phyloP scores from a whole-genome alignment of 140 eudicot species.

The Cichorium intybus region DNA sequence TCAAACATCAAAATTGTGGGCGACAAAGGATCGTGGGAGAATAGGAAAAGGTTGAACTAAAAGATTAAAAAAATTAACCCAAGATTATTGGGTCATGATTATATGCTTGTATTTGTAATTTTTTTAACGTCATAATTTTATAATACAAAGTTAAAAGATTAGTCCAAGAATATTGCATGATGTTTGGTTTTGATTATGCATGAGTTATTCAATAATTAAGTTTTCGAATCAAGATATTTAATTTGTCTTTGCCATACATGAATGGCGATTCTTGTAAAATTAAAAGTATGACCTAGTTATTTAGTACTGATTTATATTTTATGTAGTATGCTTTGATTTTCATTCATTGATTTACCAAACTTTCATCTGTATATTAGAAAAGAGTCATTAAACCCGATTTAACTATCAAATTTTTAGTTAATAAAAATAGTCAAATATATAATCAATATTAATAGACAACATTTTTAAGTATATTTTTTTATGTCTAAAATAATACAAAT shows the following conservation, averaged over 20 bases:
- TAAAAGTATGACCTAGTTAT: neutral
- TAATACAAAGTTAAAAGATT: neutral
- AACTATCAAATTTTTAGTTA: neutral
- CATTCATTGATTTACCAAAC: too few relatives aligned
- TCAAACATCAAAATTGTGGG: conserved; percentile 16
- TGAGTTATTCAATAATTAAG: neutral
- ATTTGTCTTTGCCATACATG: neutral
- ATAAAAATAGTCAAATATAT: too few relatives aligned
- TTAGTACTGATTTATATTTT: too few relatives aligned
- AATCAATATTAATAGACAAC: neutral
- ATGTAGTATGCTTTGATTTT: too few relatives aligned
- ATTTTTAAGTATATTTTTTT: neutral
- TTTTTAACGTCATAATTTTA: neutral
- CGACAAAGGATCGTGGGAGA: conserved; percentile 34
- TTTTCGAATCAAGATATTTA: neutral
- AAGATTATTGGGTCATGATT: conserved; percentile 19
- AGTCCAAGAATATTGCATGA: neutral
- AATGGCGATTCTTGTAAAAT: neutral
- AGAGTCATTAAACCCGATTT: neutral
- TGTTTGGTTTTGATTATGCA: conserved; percentile 5
- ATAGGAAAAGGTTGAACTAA: conserved; percentile 5
- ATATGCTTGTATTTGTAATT: neutral
- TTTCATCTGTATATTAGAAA: too few relatives aligned
- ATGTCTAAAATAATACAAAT: too few relatives aligned
- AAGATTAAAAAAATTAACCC: conserved; percentile 9